Conservation (phyloP, 1,284 basidiomycete genomes). For the Trametes hirsuta region DNA sequence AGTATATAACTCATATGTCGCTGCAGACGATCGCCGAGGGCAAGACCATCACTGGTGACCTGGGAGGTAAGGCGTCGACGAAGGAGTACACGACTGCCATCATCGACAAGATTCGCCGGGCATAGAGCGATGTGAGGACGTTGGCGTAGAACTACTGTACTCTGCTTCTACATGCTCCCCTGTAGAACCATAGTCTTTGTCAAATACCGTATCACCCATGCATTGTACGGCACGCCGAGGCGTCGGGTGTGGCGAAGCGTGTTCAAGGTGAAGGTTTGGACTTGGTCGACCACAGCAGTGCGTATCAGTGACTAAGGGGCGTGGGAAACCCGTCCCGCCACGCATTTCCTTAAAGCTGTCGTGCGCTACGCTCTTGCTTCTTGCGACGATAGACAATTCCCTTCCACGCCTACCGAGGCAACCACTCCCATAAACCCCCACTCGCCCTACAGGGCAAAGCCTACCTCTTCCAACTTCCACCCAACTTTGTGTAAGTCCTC, state of each 20-base stretch:
- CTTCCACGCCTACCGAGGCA: slow-evolving; percentile 61
- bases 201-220: slow-evolving; percentile 9
- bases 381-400: slow-evolving; percentile 50
- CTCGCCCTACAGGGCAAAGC: slow-evolving; percentile 88
- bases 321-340: slow-evolving; percentile 33
- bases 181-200: slow-evolving; percentile 9
- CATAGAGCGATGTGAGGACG: slow-evolving; percentile 37
- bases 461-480: slow-evolving; percentile 49
- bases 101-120: slow-evolving; percentile 67
- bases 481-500: slow-evolving; percentile 51
- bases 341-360: slow-evolving; percentile 32
- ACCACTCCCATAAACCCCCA: slow-evolving; percentile 65
- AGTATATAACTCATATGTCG: slow-evolving; percentile 16
- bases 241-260: slow-evolving; percentile 10
- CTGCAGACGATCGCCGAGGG: slow-evolving; percentile 92
- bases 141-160: slow-evolving; percentile 28
- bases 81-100: slow-evolving; percentile 89
- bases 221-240: background rate
- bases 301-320: slow-evolving; percentile 28
- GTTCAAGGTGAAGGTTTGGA: background rate
- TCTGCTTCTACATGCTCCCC: slow-evolving; percentile 16
- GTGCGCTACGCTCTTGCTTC: slow-evolving; percentile 29
- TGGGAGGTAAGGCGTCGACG: slow-evolving; percentile 90
- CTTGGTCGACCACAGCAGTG: slow-evolving; percentile 2
- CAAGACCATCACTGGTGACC: slow-evolving; percentile 89